Percentiles rank a stretch among this genome's conserved stretches.
Evolutionary conservation across 2,329 filamentous ascomycete genomes (phyloP).

Genomic region (Conoideocrella luteorostrata): DNA sequence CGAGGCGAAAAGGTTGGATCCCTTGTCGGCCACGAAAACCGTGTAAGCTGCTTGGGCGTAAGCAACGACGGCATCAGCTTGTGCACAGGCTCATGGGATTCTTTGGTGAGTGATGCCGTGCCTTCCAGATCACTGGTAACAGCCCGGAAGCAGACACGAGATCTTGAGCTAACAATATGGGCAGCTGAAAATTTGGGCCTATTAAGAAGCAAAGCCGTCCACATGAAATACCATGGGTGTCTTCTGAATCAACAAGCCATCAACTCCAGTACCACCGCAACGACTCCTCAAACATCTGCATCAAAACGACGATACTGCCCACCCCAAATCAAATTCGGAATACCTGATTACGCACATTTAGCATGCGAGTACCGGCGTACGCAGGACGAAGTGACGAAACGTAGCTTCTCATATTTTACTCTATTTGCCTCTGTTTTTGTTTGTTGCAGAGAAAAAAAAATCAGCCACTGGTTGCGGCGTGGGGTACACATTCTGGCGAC

Average conservation of each 20-base stretch:
- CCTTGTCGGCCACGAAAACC: conserved; percentile 94
- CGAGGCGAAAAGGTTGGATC: conserved; percentile 96
- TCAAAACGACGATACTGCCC: conserved; percentile 25
- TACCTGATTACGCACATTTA: conserved; percentile 22
- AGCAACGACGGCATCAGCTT: conserved; percentile 99
- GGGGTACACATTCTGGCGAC: conserved; percentile 8
- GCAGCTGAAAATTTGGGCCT: conserved; percentile 84
- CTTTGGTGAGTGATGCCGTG: conserved; percentile 63
- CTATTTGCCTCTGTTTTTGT: conserved; percentile 11
- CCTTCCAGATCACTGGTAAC: too few relatives aligned
- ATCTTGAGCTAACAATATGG: conserved; percentile 10
- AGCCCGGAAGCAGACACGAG: too few relatives aligned
- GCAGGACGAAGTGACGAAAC: conserved; percentile 35
- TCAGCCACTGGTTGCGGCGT: neutral
- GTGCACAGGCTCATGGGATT: conserved; percentile 99
- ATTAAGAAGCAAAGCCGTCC: conserved; percentile 43
- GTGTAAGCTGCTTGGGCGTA: conserved; percentile 95
- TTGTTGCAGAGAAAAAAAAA: conserved; percentile 4
- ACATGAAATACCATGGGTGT: conserved; percentile 15
- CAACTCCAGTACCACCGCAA: conserved; percentile 21
- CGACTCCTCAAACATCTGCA: conserved; percentile 19
- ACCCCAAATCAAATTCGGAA: conserved; percentile 18
- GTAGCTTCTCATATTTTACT: conserved; percentile 25
- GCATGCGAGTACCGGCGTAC: conserved; percentile 29
- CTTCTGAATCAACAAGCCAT: conserved; percentile 21